phyloP scores from a whole-genome alignment of 2,329 filamentous ascomycete species.

The Fusarium oligoseptatum region DNA sequence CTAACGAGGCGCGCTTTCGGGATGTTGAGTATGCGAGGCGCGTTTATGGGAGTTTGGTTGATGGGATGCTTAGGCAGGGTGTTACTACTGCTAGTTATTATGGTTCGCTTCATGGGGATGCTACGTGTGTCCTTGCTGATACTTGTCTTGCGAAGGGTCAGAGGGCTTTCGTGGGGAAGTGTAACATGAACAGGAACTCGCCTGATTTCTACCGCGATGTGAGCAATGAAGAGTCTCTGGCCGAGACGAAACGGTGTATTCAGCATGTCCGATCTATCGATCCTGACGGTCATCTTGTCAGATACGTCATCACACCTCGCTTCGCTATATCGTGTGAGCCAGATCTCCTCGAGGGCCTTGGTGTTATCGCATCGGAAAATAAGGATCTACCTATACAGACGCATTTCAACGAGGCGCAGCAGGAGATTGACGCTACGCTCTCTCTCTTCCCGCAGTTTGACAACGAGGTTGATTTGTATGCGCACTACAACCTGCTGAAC shows the following conservation, averaged over 20 bases:
- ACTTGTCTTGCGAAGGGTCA: constrained; percentile 66
- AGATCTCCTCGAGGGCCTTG: constrained; percentile 67
- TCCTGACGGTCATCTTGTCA: constrained; percentile 58
- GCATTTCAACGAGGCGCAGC: constrained; percentile 75
- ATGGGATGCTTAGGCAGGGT: constrained; percentile 71
- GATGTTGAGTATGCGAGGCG: constrained; percentile 65
- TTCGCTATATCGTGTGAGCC: constrained; percentile 73
- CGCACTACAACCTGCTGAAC: constrained; percentile 66
- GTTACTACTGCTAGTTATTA: constrained; percentile 74
- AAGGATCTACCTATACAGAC: constrained; percentile 71
- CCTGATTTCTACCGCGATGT: constrained; percentile 67
- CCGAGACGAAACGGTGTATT: constrained; percentile 64
- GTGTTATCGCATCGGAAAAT: constrained; percentile 63
- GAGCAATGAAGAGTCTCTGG: constrained; percentile 60
- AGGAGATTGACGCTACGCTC: constrained; percentile 69
- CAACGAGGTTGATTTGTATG: constrained; percentile 72
- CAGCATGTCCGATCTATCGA: constrained; percentile 61
- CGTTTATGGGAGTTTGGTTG: constrained; percentile 66
- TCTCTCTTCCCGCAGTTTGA: constrained; percentile 67
- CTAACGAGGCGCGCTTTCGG: constrained; percentile 70
- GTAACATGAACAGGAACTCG: constrained; percentile 71
- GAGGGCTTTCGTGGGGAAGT: constrained; percentile 72
- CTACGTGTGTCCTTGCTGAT: constrained; percentile 69
- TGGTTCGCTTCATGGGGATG: constrained; percentile 66
- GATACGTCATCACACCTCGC: constrained; percentile 67